Evolutionary conservation across 1,284 basidiomycete species (phyloP).

Genomic region (Coniferiporia sulphurascens): DNA sequence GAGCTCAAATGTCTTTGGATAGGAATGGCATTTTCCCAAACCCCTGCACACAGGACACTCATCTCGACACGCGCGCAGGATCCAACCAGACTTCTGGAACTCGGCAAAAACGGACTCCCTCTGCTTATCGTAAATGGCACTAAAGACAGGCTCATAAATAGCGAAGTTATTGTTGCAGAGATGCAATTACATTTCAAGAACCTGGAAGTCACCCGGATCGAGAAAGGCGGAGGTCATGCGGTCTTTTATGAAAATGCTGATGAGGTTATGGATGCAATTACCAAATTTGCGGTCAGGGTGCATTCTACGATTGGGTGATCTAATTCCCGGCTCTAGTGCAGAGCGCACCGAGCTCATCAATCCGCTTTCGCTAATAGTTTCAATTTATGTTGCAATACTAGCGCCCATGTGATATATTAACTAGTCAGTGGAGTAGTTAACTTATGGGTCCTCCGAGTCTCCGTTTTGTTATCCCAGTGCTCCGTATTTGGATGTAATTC

Average conservation of each 20-base stretch:
- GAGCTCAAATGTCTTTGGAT: conserved; percentile 22
- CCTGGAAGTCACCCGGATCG: conserved; percentile 21
- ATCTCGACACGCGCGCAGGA: conserved; percentile 21
- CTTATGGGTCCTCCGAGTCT: too few relatives aligned
- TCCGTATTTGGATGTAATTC: too few relatives aligned
- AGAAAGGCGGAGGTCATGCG: conserved; percentile 21
- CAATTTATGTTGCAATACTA: too few relatives aligned
- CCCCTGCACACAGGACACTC: conserved; percentile 15
- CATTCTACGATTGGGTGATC: neutral
- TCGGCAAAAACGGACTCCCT: conserved; percentile 22
- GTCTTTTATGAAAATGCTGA: conserved; percentile 23
- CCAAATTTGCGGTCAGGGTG: neutral
- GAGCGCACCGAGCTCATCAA: too few relatives aligned
- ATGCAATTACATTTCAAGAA: conserved; percentile 23
- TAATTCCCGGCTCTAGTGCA: too few relatives aligned
- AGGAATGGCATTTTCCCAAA: conserved; percentile 20
- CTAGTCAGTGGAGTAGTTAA: too few relatives aligned
- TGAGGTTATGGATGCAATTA: conserved; percentile 20
- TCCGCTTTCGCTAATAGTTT: too few relatives aligned
- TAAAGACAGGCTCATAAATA: conserved; percentile 22
- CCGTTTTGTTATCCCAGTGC: too few relatives aligned
- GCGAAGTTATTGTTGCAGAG: conserved; percentile 19
- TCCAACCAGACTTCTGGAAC: conserved; percentile 20
- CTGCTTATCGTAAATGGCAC: conserved; percentile 23
- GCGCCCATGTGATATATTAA: too few relatives aligned